Evolutionary conservation across 148 eudicot genomes (phyloP).

Genomic region (Limonium bicolor): DNA sequence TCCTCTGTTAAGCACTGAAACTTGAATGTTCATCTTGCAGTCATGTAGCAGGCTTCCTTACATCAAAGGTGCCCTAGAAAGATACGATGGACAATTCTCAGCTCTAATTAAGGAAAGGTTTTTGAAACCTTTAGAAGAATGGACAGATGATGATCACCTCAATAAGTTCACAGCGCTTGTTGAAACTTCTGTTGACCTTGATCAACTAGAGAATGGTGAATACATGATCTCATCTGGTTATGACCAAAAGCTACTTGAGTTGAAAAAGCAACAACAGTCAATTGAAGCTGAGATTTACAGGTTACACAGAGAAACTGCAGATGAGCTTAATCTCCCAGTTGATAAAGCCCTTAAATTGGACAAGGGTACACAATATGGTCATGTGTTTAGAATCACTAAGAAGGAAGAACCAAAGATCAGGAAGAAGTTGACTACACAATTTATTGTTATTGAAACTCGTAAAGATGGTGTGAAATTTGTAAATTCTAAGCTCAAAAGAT

Average conservation of each 20-base stretch:
- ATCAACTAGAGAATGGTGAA: conserved; percentile 93
- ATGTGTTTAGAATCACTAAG: conserved; percentile 94
- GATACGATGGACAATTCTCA: conserved; percentile 61
- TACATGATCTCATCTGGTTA: conserved; percentile 88
- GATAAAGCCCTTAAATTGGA: conserved; percentile 82
- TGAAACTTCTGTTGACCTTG: conserved; percentile 90
- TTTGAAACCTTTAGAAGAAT: conserved; percentile 41
- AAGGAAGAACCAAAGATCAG: conserved; percentile 95
- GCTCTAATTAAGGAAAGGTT: conserved; percentile 58
- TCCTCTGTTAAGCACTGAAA: too few relatives aligned
- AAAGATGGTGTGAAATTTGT: conserved; percentile 97
- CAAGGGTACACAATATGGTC: conserved; percentile 96
- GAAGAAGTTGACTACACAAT: conserved; percentile 78
- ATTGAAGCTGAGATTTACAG: conserved; percentile 55
- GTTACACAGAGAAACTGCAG: conserved; percentile 61
- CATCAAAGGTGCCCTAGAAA: conserved; percentile 58
- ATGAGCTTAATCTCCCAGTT: conserved; percentile 73
- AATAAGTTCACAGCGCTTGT: conserved; percentile 82
- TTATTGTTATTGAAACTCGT: conserved; percentile 87
- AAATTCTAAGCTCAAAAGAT: conserved; percentile 70
- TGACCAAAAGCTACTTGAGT: conserved; percentile 45
- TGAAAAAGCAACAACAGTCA: conserved; percentile 63
- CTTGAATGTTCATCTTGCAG: too few relatives aligned
- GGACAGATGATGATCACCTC: conserved; percentile 71
- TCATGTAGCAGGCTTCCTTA: conserved; percentile 85